Percentiles rank a stretch among this genome's conserved stretches.
These are phyloP conservation scores for Ceratocystis variospora DNA, from an alignment of 2,329 filamentous ascomycete genomes.

Conservation along the genomic window DNA sequence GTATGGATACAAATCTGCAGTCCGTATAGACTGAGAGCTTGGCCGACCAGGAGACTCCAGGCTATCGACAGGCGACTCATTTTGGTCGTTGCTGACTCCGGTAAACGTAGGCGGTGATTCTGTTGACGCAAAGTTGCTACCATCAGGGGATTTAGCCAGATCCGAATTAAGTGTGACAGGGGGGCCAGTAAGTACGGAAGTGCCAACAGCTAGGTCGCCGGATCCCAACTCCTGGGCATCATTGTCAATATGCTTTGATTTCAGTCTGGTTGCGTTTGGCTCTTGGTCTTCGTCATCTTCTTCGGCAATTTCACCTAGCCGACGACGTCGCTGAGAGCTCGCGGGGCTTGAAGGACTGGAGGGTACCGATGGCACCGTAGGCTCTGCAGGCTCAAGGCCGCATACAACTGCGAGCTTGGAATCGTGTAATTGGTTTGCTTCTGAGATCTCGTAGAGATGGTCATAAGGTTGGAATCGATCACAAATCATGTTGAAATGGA, in stretches of 20 bases:
- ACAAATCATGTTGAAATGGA: slow-evolving; percentile 53
- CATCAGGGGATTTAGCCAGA: slow-evolving; percentile 37
- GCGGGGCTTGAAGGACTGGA: slow-evolving; percentile 67
- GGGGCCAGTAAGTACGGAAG: slow-evolving; percentile 21
- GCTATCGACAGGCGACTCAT: slow-evolving; percentile 34
- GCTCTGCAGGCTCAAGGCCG: slow-evolving; percentile 71
- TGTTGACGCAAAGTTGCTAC: slow-evolving; percentile 37
- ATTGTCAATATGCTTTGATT: slow-evolving; percentile 37
- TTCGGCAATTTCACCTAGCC: slow-evolving; percentile 86
- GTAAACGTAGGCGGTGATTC: slow-evolving; percentile 40
- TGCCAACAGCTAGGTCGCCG: not conserved
- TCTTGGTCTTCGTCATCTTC: slow-evolving; percentile 65
- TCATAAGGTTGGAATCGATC: slow-evolving; percentile 75
- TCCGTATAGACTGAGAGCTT: slow-evolving; percentile 39
- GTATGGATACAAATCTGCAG: slow-evolving; percentile 38
- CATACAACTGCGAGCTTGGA: slow-evolving; percentile 77
- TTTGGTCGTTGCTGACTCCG: slow-evolving; percentile 30
- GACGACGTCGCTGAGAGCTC: slow-evolving; percentile 61
- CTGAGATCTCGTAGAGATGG: slow-evolving; percentile 62
- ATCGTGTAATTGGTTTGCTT: slow-evolving; percentile 70
- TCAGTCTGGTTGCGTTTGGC: slow-evolving; percentile 37
- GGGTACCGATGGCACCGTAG: slow-evolving; percentile 27
- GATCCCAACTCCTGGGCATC: slow-evolving; percentile 20
- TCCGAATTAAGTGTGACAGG: slow-evolving; percentile 40
- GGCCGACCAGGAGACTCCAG: slow-evolving; percentile 30